Evolutionary conservation across 2,329 filamentous ascomycete species (phyloP).

Genomic region (Trichoderma koningiopsis): DNA sequence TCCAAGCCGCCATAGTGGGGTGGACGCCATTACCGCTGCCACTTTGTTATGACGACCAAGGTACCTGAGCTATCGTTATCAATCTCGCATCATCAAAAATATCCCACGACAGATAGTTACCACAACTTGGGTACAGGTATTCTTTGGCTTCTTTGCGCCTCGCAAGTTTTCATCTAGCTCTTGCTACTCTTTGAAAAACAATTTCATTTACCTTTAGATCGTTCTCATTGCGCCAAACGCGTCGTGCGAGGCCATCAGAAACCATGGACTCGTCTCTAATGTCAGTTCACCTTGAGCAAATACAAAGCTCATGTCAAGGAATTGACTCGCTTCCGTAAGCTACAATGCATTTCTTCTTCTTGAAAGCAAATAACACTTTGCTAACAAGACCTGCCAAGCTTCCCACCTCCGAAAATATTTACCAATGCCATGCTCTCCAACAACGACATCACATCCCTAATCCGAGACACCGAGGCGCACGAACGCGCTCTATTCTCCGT

Average conservation of each 20-base stretch:
- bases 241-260: neutral
- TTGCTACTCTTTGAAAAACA: no score
- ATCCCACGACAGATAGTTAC: neutral
- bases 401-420: conserved; percentile 90
- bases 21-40: neutral
- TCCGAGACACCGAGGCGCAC: conserved; percentile 92
- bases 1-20: conserved; percentile 16
- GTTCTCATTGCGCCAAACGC: neutral
- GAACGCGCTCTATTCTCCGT: conserved; percentile 95
- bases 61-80: neutral
- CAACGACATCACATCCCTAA: conserved; percentile 90
- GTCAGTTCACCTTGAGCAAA: conserved; percentile 73
- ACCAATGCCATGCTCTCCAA: conserved; percentile 87
- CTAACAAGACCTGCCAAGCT: conserved; percentile 54
- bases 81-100: conserved; percentile 4
- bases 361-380: neutral
- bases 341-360: neutral
- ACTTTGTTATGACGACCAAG: neutral
- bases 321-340: conserved; percentile 74
- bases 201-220: neutral
- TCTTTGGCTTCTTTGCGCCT: neutral
- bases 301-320: conserved; percentile 72
- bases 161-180: neutral
- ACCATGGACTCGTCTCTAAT: conserved; percentile 51
- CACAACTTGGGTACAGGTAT: neutral